Evolutionary conservation across 495 filamentous ascomycete species (phyloP), one percentile per base, ranked within the genome.

Genomic region (Penicillium steckii): DNA sequence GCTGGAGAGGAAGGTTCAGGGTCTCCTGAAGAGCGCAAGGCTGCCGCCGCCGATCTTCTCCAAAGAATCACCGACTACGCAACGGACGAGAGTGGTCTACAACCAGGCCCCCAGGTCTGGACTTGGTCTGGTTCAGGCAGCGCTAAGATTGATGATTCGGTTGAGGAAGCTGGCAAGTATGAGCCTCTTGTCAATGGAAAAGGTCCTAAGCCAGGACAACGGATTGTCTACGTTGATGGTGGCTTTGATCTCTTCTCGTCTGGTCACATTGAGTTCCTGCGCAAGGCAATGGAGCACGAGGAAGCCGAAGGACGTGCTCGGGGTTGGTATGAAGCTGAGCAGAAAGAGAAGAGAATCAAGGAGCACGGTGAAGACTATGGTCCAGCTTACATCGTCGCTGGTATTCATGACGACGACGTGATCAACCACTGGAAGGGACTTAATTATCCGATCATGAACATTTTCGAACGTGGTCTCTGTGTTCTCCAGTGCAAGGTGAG

Each of bases 371-470:
- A 75, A 27, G 88, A 95, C 62, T 94, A 93, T 64, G 78, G 80
- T 0, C 89, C 91, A 0, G 85, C 83, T 15, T 99, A 88, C 65
- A 79, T 99, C 41, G 82, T 97, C 55, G 91, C 88, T 5, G 94
- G 94, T 22, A 84, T 99, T 23, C 95, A 99, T 64, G 87, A 95
- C 62, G 94, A 99, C 69, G 80, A 85, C 53, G 91, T 93, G 35
- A 94, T 99, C 65, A 97, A 97, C 69, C 68, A 85, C 58, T 93
- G 89, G 88, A 97, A 97, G 72, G 92, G 95, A 8, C 74, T 96
- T 56, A 99, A 99, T 69, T 97, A 97, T 66, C 94, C 94, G 1
- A 97, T 99, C 66, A 99, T 97, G 94, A 97, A 96, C 72, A 90
- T 97, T 32, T 95, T 91, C 60, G 94, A 99, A 77, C 85, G 94